Conservation (phyloP, 73 alveolate species). For the Paramecium pentaurelia region DNA sequence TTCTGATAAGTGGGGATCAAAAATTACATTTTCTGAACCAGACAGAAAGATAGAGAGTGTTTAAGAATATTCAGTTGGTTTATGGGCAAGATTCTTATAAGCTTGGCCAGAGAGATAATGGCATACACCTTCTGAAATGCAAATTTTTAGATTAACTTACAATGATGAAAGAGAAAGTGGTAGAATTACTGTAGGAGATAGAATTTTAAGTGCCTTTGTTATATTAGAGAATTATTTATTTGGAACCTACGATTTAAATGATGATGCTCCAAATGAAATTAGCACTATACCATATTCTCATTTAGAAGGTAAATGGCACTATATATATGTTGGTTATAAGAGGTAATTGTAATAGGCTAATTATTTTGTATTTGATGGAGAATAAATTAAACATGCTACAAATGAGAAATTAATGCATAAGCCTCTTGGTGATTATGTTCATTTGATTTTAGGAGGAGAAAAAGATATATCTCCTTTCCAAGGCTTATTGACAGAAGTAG, state of each 20-base stretch:
- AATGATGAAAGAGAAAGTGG: conserved; percentile 34
- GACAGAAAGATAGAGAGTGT: neutral
- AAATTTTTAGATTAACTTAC: conserved; percentile 1
- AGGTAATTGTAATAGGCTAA: neutral
- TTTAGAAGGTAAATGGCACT: conserved; percentile 38
- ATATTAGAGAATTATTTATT: conserved; percentile 8
- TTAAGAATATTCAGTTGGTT: conserved; percentile 13
- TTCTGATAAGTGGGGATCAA: neutral
- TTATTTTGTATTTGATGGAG: conserved; percentile 28
- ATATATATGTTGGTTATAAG: conserved; percentile 16
- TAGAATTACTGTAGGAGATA: neutral
- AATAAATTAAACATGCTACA: neutral
- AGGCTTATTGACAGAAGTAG: neutral
- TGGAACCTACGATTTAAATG: conserved; percentile 43
- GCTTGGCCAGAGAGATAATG: conserved; percentile 1
- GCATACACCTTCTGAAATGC: neutral
- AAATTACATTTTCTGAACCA: conserved; percentile 14
- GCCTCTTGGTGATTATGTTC: neutral
- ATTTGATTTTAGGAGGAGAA: conserved; percentile 22
- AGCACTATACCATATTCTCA: neutral
- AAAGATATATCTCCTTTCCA: neutral
- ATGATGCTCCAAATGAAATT: conserved; percentile 28
- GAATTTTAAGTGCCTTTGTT: conserved; percentile 22
- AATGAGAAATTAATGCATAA: neutral
- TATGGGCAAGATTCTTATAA: conserved; percentile 2